Evolutionary conservation across 2,329 filamentous ascomycete species (phyloP).

Genomic region (Parascedosporium putredinis): DNA sequence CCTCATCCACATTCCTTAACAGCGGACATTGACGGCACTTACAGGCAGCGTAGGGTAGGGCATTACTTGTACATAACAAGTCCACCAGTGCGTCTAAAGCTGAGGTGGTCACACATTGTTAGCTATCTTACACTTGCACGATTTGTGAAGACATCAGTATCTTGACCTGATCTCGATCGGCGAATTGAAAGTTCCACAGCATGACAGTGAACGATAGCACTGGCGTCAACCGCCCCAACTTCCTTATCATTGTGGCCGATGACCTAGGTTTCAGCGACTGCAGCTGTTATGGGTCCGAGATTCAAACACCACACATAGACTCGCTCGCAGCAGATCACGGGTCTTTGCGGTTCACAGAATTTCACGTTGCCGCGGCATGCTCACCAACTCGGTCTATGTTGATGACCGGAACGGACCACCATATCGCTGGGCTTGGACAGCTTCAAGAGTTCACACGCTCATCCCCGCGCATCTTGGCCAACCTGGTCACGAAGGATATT

Average conservation of each 20-base stretch:
- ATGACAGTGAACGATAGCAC: too few species aligned
- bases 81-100: too few species aligned
- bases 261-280: constrained; percentile 52
- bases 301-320: constrained; percentile 49
- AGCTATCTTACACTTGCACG: too few species aligned
- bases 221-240: constrained; percentile 45
- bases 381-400: constrained; percentile 55
- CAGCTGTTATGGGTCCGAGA: constrained; percentile 49
- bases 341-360: constrained; percentile 51
- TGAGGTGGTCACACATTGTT: too few species aligned
- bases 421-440: constrained; percentile 48
- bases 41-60: too few species aligned
- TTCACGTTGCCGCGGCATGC: constrained; percentile 52
- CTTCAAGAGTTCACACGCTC: constrained; percentile 37
- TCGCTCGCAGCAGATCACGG: constrained; percentile 31
- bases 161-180: too few species aligned
- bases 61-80: too few species aligned
- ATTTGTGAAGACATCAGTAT: too few species aligned
- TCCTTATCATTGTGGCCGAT: constrained; percentile 48
- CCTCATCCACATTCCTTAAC: too few species aligned
- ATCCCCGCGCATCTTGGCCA: constrained; percentile 37
- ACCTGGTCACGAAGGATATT: constrained; percentile 53
- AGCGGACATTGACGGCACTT: too few species aligned
- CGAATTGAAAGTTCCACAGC: too few species aligned
- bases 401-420: constrained; percentile 53